phyloP scores from a whole-genome alignment of 345 rosid species.

The Arabis hirsuta region DNA sequence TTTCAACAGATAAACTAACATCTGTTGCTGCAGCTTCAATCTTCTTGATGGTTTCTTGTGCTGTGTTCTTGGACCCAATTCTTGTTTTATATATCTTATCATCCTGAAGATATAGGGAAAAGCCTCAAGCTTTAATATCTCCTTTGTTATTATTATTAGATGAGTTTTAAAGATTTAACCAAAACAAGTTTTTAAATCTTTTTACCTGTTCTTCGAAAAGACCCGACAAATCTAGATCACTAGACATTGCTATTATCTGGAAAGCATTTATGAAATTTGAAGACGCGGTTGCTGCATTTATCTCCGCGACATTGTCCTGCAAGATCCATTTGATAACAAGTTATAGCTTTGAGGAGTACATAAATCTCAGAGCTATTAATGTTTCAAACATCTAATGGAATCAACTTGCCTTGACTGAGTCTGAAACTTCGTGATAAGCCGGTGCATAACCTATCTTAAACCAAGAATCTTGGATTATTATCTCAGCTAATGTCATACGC shows the following conservation, averaged over 20 bases:
- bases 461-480: conserved; percentile 75
- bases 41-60: conserved; percentile 74
- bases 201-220: conserved; percentile 80
- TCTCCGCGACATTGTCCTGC: conserved; percentile 61
- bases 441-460: conserved; percentile 67
- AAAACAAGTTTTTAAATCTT: not conserved
- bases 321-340: conserved; percentile 29
- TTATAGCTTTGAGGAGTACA: not conserved
- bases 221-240: conserved; percentile 90
- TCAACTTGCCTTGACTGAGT: conserved; percentile 59
- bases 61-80: conserved; percentile 69
- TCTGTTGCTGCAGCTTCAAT: conserved; percentile 81
- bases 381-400: conserved; percentile 8
- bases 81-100: conserved; percentile 66
- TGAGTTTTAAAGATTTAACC: conserved; percentile 11
- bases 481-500: conserved; percentile 70
- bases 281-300: conserved; percentile 47
- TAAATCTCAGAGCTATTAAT: not conserved
- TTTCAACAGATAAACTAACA: conserved; percentile 63
- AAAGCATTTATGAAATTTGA: conserved; percentile 90
- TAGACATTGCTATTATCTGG: conserved; percentile 90
- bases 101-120: conserved; percentile 49
- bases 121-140: not conserved
- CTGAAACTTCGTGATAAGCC: conserved; percentile 61
- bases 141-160: not conserved